These are phyloP conservation scores for Yamagishiella unicocca DNA, from an alignment of 139 green algal genomes.

Conservation along the genomic window DNA sequence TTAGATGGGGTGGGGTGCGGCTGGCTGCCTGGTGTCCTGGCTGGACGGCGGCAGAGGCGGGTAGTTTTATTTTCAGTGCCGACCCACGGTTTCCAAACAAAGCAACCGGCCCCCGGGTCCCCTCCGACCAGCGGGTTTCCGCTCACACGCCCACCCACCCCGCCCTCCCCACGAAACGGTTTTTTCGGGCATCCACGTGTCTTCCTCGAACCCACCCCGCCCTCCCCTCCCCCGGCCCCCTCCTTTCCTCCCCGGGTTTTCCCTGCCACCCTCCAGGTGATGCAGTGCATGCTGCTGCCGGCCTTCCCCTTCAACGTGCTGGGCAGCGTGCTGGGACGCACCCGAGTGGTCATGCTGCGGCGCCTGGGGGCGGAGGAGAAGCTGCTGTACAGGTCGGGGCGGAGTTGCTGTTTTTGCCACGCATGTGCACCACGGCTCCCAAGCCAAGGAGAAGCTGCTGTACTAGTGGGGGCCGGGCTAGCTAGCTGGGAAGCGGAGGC, in stretches of 20 bases:
- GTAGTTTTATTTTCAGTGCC: too few relatives aligned
- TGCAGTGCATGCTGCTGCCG: conserved; percentile 58
- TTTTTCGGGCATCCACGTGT: background rate
- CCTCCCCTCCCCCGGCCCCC: background rate
- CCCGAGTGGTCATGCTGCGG: conserved; percentile 9
- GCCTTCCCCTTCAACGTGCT: conserved; percentile 65
- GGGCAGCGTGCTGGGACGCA: conserved; percentile 57
- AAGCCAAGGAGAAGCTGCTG: too few relatives aligned
- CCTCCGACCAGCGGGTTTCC: too few relatives aligned
- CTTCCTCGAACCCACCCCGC: background rate
- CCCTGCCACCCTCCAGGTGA: background rate
- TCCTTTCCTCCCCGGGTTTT: background rate
- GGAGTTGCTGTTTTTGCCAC: background rate
- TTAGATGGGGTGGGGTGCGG: too few relatives aligned
- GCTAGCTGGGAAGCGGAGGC: too few relatives aligned
- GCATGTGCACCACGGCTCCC: background rate
- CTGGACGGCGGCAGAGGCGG: too few relatives aligned
- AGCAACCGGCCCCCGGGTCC: too few relatives aligned
- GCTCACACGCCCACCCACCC: background rate
- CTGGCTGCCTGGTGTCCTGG: too few relatives aligned
- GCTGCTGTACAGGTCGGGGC: conserved; percentile 61
- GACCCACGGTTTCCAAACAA: too few relatives aligned
- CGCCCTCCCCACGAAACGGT: background rate
- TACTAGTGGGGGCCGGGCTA: too few relatives aligned
- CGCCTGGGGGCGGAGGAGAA: conserved; percentile 38